Base-by-base conservation (phyloP, 1,284 basidiomycete species). In the Pseudozyma flocculosa region DNA sequence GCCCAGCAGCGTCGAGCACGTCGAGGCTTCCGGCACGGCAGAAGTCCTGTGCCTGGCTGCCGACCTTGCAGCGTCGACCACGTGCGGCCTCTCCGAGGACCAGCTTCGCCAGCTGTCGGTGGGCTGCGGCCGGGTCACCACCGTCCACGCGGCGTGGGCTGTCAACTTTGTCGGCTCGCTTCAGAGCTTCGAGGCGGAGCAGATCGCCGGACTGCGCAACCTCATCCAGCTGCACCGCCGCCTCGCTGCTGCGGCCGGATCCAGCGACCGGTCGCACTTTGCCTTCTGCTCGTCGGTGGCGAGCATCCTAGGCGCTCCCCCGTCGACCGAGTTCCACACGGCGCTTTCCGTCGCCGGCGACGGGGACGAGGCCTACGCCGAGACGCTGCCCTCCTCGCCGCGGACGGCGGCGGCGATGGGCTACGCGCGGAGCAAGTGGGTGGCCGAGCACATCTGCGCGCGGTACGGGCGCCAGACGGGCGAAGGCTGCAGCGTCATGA, bases 221-320 rank as follows among this genome's bases (percentile, higher is more conserved):
- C 51, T 66, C 4, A 40, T 59, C 43, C 17, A 41, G 14, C 43
- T 52, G 10, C 65, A 54, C 43, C 21, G 59, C 22, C 21, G 13
- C 38, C 80, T 85, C 10, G 83, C 11, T 57, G 75, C 15, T 82
- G 81, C 1, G 26, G 26, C 26, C 7, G 26, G 7, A 11, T 29
- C 5, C 26, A 76, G 79, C 1, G 71, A 63, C 14, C 81, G 79
- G 15, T 72, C 79, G 22, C 65, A 71, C 2, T 85, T 85, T 71
- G 83, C 81, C 79, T 85, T 85, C 71, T 82, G 82, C 29, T 85
- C 84, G 3, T 84, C 82, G 5, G 79, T 85, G 42, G 82, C 83
- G 26, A 78, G 61, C n/a, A 68, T 77, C 30, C 65, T 70, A 57
- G 45, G 19, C 10, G 49, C 55, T 50, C 47, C 48, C 51, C 76